Percentiles rank a stretch among this genome's conserved stretches.
Conservation (phyloP, 441 rosid species). For the Gossypium davidsonii region DNA sequence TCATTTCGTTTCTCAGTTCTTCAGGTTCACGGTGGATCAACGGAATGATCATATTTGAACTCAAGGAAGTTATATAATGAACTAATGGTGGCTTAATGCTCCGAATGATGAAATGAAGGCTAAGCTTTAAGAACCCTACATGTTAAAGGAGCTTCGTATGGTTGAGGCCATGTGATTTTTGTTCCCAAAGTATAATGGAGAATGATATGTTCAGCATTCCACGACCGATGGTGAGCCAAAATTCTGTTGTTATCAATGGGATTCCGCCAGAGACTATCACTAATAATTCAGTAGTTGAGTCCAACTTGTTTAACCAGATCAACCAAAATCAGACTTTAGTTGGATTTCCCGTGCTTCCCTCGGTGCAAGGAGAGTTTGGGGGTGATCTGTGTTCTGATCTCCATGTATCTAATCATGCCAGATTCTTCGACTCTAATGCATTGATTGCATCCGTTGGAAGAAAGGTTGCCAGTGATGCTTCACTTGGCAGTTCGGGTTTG, state of each 20-base stretch:
- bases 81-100: background rate
- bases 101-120: background rate
- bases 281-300: slow-evolving; percentile 19
- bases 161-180: background rate
- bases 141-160: slow-evolving; percentile 2
- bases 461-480: slow-evolving; percentile 27
- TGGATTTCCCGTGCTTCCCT: slow-evolving; percentile 25
- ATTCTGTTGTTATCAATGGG: slow-evolving; percentile 26
- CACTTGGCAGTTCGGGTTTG: slow-evolving; percentile 23
- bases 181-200: slow-evolving; percentile 23
- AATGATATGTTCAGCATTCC: slow-evolving; percentile 32
- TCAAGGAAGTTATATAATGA: background rate
- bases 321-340: slow-evolving; percentile 25
- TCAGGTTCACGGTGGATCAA: slow-evolving; percentile 14
- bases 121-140: background rate
- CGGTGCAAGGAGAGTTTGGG: slow-evolving; percentile 29
- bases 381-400: slow-evolving; percentile 19
- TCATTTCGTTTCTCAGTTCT: slow-evolving; percentile 14
- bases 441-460: slow-evolving; percentile 33
- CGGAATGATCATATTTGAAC: slow-evolving; percentile 6
- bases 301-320: slow-evolving; percentile 28
- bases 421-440: slow-evolving; percentile 22
- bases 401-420: slow-evolving; percentile 14
- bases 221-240: slow-evolving; percentile 19
- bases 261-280: slow-evolving; percentile 18